phyloP scores from a whole-genome alignment of 2,329 filamentous ascomycete genomes.

The Purpureocillium takamizusanense region DNA sequence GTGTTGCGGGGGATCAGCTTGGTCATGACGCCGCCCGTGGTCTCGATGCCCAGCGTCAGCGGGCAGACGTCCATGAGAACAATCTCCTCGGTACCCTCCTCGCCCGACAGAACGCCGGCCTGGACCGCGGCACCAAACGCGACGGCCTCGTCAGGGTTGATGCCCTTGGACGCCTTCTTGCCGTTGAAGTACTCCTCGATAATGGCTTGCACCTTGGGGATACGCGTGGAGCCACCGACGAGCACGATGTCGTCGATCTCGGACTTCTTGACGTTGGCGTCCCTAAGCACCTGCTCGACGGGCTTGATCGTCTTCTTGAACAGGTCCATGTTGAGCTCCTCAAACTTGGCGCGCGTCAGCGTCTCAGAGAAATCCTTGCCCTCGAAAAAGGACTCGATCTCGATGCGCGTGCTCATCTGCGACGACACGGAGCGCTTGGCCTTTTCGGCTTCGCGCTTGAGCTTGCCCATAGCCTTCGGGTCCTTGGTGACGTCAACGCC shows the following conservation, averaged over 20 bases:
- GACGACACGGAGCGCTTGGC: conserved; percentile 97
- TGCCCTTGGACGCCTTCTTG: conserved; percentile 98
- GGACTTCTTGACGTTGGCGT: conserved; percentile 92
- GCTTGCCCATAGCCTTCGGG: conserved; percentile 95
- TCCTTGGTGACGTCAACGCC: conserved; percentile 87
- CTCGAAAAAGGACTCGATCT: conserved; percentile 95
- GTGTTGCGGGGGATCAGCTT: conserved; percentile 94
- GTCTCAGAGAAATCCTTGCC: conserved; percentile 98
- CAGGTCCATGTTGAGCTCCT: conserved; percentile 96
- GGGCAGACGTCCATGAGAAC: conserved; percentile 98
- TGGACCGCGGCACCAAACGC: conserved; percentile 96
- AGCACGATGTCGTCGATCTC: conserved; percentile 96
- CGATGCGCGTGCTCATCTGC: conserved; percentile 86
- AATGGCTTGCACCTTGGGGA: conserved; percentile 91
- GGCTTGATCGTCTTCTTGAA: conserved; percentile 99
- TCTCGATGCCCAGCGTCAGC: conserved; percentile 93
- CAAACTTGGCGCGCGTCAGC: conserved; percentile 96
- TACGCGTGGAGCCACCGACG: conserved; percentile 97
- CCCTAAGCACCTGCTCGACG: conserved; percentile 96
- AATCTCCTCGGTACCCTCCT: conserved; percentile 68
- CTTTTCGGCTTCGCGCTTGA: conserved; percentile 99
- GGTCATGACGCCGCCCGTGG: conserved; percentile 95
- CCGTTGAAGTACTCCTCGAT: conserved; percentile 92
- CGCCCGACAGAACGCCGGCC: conserved; percentile 87
- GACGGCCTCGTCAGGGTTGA: conserved; percentile 98